Evolutionary conservation across 169 alveolate species (phyloP).

Genomic region (Besnoitia besnoiti): DNA sequence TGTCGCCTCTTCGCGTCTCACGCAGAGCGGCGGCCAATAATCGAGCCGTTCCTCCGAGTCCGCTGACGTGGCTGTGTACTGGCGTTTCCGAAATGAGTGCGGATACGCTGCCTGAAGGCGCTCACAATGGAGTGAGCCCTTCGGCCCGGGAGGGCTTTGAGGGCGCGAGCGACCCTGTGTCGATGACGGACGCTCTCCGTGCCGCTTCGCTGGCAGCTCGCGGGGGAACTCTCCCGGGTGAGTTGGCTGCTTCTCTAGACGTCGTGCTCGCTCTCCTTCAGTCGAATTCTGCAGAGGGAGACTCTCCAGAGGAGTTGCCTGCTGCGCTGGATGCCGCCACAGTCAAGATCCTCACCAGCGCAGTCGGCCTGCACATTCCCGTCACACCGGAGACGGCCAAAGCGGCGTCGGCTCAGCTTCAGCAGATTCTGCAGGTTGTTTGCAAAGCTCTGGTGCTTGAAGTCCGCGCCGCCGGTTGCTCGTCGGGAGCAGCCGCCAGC

Average conservation of each 20-base stretch:
- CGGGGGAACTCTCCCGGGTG: neutral
- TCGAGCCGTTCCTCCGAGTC: neutral
- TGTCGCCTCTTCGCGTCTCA: too few species aligned
- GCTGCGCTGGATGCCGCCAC: neutral
- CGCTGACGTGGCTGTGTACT: neutral
- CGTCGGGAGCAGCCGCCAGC: neutral
- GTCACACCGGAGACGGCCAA: neutral
- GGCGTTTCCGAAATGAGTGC: neutral
- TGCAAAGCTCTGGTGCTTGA: neutral
- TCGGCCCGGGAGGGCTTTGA: neutral
- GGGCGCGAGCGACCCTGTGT: neutral
- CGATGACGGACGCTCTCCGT: neutral
- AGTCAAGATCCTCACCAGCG: neutral
- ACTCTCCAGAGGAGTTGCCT: neutral
- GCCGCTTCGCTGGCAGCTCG: neutral
- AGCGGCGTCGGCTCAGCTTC: conserved; percentile 20
- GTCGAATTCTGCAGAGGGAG: neutral
- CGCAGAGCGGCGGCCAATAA: too few species aligned
- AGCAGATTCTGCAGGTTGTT: neutral
- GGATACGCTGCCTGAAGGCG: neutral
- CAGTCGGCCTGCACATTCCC: neutral
- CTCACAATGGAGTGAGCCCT: neutral
- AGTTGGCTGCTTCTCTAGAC: neutral
- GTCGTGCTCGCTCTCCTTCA: neutral
- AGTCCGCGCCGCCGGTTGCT: neutral